Conservation (phyloP, 2,329 filamentous ascomycete genomes). For the Aspergillus sp. region DNA sequence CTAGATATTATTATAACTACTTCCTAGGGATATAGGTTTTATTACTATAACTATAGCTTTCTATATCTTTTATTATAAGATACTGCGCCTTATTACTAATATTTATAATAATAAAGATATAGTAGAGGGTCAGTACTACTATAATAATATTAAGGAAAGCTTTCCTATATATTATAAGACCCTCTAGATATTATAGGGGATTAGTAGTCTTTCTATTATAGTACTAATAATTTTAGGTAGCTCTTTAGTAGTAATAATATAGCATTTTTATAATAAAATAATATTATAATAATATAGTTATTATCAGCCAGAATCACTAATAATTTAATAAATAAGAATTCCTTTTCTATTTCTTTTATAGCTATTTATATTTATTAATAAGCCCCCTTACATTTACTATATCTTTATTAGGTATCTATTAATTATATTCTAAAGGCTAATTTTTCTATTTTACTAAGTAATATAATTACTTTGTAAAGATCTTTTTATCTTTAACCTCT, state of each 20-base stretch:
- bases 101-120: not conserved
- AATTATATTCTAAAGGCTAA: not conserved
- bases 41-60: not conserved
- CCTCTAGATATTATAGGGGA: no score
- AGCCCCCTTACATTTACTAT: not conserved
- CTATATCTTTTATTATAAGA: not conserved
- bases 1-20: not conserved
- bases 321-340: not conserved
- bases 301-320: no score
- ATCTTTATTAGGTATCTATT: not conserved
- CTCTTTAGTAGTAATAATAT: no score
- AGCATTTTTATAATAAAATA: no score
- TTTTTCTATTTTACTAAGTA: constrained; percentile 1
- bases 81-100: not conserved
- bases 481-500: not conserved
- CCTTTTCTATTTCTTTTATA: not conserved
- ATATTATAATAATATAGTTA: no score
- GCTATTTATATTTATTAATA: not conserved
- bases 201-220: no score
- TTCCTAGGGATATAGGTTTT: not conserved
- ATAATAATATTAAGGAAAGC: no score
- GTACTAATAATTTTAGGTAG: no score
- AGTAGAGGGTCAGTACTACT: no score
- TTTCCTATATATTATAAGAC: no score
- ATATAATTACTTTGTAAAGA: not conserved